phyloP scores from a whole-genome alignment of 768 basidiomycete genomes.

The Neoboletus brunneissimus region DNA sequence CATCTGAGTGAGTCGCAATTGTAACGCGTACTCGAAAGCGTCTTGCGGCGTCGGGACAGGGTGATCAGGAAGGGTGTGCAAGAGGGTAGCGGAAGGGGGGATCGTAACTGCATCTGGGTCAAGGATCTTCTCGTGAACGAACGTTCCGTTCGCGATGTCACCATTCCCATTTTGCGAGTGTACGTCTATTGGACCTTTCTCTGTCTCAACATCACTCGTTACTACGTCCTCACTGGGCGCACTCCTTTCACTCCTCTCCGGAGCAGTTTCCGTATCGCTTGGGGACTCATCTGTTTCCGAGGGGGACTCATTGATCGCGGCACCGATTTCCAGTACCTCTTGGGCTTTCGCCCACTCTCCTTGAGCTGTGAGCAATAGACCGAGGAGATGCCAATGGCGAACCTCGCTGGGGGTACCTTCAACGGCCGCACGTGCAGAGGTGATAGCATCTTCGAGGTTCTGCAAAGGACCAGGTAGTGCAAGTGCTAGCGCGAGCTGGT shows the following conservation, averaged over 20 bases:
- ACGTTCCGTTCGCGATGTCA: background rate
- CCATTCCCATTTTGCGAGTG: background rate
- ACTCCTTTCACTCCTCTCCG: slow-evolving; percentile 11
- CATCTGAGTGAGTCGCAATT: slow-evolving; percentile 84
- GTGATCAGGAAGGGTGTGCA: slow-evolving; percentile 46
- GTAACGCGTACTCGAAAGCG: slow-evolving; percentile 72
- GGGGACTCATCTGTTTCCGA: slow-evolving; percentile 34
- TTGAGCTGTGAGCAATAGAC: slow-evolving; percentile 70
- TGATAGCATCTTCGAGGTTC: slow-evolving; percentile 64
- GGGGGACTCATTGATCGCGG: slow-evolving; percentile 49
- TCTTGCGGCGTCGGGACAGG: slow-evolving; percentile 52
- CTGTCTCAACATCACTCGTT: slow-evolving; percentile 13
- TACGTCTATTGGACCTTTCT: slow-evolving; percentile 1
- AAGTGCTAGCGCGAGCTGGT: slow-evolving; percentile 78
- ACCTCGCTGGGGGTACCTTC: slow-evolving; percentile 62
- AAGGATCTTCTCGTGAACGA: slow-evolving; percentile 29
- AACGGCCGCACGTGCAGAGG: slow-evolving; percentile 67
- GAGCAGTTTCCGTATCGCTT: slow-evolving; percentile 22
- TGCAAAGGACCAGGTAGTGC: slow-evolving; percentile 61
- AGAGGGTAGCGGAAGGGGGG: slow-evolving; percentile 42
- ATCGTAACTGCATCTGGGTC: slow-evolving; percentile 28
- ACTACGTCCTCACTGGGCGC: background rate
- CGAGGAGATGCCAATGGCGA: slow-evolving; percentile 90
- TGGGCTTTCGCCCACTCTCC: slow-evolving; percentile 79
- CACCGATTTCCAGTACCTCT: slow-evolving; percentile 76